Conservation (phyloP, 345 rosid genomes). For the Linum tenue region DNA sequence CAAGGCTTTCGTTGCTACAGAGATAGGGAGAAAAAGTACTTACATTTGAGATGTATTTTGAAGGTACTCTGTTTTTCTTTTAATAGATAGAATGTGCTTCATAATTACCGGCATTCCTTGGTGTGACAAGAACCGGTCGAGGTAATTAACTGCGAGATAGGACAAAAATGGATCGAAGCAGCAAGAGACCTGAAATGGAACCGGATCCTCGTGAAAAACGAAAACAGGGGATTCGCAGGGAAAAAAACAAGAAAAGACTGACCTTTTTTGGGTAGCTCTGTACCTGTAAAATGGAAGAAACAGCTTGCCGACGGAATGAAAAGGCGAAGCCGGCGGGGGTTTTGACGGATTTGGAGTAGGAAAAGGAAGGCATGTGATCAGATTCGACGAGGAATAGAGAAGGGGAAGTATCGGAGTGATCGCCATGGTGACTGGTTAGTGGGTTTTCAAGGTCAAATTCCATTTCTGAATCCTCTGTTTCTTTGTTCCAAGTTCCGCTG, state of each 20-base stretch:
- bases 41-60: no score
- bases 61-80: no score
- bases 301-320: constrained; percentile 34
- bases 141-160: constrained; percentile 72
- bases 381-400: constrained; percentile 49
- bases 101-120: constrained; percentile 46
- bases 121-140: constrained; percentile 67
- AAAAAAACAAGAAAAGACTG: neutral
- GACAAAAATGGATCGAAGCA: constrained; percentile 35
- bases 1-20: constrained; percentile 49
- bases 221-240: neutral
- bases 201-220: neutral
- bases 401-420: constrained; percentile 13
- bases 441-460: constrained; percentile 52
- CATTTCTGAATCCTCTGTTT: neutral
- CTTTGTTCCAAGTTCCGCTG: neutral
- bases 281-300: constrained; percentile 49
- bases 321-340: constrained; percentile 23
- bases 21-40: neutral
- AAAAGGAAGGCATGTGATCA: constrained; percentile 53
- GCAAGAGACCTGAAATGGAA: constrained; percentile 30
- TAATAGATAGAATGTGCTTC: neutral
- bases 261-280: neutral
- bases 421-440: constrained; percentile 23
- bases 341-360: constrained; percentile 30